Base-by-base conservation (phyloP, 768 basidiomycete genomes). In the Strobilomyces confusus region DNA sequence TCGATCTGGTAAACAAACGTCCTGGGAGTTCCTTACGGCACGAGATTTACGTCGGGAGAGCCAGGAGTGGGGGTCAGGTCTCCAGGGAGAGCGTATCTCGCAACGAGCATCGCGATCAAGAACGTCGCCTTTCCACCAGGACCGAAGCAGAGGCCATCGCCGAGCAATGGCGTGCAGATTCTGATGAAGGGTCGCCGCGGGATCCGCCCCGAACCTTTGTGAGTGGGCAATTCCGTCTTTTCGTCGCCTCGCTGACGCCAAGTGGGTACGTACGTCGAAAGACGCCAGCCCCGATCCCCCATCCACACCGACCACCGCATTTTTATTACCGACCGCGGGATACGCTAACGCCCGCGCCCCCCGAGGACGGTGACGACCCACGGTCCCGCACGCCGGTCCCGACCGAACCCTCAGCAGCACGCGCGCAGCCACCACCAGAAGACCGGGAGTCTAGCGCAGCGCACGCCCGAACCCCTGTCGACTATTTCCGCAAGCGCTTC, bases 301-400 rank as follows among this genome's bases (percentile, higher is more conserved):
- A 51, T 33, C 44, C 62, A 12, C 51, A 52, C 20, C 51, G 51
- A 29, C 57, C 59, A 3, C 36, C 51, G 2, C 26, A 58, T 4
- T 59, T 56, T 50, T 64, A 56, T 20, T 61, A 71, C 40, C 62
- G 65, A 13, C 63, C 74, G 1, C 63, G 69, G 30, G 76, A 76
- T 41, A 59, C 59, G 44, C 54, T 61, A 49, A 63, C 60, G 34
- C 66, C 72, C 4, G 51, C 61, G 37, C 64, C 64, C 23, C 60
- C 57, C 25, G 64, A 49, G 34, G 67, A 66, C 23, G 47, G 47
- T n/a, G 60, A 53, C 37, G 49, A 51, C 23, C 26, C 56, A 0
- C 62, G 62, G 13, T 42, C 58, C 44, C 55, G 49, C 19, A 59
- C 62, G n/a, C 60, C 63, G 1, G 40, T 44, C 19, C 58, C 44